phyloP scores from a whole-genome alignment of 1,139 yeast species.

The Wickerhamiella pararugosa region DNA sequence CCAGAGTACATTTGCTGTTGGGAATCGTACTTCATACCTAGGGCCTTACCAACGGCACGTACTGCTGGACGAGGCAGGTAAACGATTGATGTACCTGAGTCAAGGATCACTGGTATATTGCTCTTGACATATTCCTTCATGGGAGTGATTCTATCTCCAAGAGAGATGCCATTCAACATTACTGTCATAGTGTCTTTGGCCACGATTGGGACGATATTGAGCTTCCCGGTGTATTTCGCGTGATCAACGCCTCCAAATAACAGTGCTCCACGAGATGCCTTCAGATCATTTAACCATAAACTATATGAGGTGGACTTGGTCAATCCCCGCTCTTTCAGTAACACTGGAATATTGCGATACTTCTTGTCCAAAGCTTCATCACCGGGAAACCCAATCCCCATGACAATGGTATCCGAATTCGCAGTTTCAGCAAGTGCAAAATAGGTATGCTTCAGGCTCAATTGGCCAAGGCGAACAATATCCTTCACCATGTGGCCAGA shows the following conservation, averaged over 20 bases:
- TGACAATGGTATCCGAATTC: slow-evolving; percentile 34
- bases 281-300: slow-evolving; percentile 33
- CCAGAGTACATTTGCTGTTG: slow-evolving; percentile 5
- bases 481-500: slow-evolving; percentile 38
- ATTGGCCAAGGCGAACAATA: slow-evolving; percentile 25
- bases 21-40: slow-evolving; percentile 7
- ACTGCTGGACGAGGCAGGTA: slow-evolving; percentile 18
- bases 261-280: slow-evolving; percentile 32
- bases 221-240: slow-evolving; percentile 36
- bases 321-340: slow-evolving; percentile 33
- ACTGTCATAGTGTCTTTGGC: slow-evolving; percentile 12
- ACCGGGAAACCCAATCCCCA: slow-evolving; percentile 34
- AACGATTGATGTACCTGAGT: slow-evolving; percentile 22
- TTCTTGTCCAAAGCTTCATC: slow-evolving; percentile 2
- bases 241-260: slow-evolving; percentile 47
- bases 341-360: slow-evolving; percentile 33
- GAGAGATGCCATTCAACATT: slow-evolving; percentile 12
- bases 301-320: slow-evolving; percentile 39
- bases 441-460: slow-evolving; percentile 26
- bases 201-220: slow-evolving; percentile 23
- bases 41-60: slow-evolving; percentile 10
- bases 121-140: slow-evolving; percentile 9
- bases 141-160: slow-evolving; percentile 4
- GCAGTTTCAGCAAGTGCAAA: slow-evolving; percentile 35
- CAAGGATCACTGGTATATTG: slow-evolving; percentile 18